Evolutionary conservation across 23 red algal species (phyloP), one percentile per base, ranked within the genome.

Genomic region (Agarophyton chilense): DNA sequence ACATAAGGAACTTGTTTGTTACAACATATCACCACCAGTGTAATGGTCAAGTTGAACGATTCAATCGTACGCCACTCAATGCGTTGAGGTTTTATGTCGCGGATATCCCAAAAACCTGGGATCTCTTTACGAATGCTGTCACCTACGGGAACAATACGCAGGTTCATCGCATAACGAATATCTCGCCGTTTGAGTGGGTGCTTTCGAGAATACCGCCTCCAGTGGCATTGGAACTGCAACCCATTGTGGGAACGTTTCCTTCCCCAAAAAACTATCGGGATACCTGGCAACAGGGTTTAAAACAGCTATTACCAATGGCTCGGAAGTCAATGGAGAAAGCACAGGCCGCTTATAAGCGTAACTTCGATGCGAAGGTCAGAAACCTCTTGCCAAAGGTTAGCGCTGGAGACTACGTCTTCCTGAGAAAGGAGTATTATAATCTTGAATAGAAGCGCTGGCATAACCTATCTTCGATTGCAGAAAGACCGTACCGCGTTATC

Each of bases 1-100:
- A 61, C 56, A 24, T 77, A 4, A 64, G 57, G 71, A 72, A 89
- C 6, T 0, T 78, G 9, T 60, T 78, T 33, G 78, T 71, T 26
- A 73, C 68, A 21, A 79, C 71, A 19, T 89, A 78, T 45, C 85
- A 89, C 44, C 31, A 2, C 21, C 68, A 78, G 35, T 35, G 21
- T 47, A 89, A 89, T 56, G 67, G 85, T 1, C 85, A 89, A 43
- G 67, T 89, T n/a, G 22, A 89, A 45, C 44, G 68, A 46, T 89
- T 46, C 32, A 89, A 78, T 46, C 78, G 78, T 11, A 82, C 78
- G 2, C 16, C 63, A 6, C 78, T 64, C 49, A 22, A 42, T 18
- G 33, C 36, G 12, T 7, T 60, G 41, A 19, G 6, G 7, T 19
- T 33, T 40, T 82, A 64, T 45, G 21, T 58, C 2, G 55, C 3